Base-by-base conservation (phyloP, 140 eudicot genomes). In the Ambrosia hybrid region DNA sequence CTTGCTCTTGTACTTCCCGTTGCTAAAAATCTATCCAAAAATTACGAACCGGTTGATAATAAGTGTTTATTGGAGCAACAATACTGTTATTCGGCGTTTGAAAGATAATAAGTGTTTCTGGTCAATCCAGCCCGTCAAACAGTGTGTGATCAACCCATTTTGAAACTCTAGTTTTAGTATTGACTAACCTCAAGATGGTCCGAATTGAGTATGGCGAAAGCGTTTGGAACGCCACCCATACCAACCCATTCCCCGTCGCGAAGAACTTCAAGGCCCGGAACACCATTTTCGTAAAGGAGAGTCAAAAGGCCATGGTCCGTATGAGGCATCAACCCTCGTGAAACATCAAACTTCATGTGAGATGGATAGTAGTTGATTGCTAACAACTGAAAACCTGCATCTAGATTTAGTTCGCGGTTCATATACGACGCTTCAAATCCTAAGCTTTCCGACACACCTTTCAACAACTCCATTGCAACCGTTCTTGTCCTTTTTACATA, bases 1-100 rank as follows among this genome's bases (percentile, higher is more conserved):
- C 66, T 73, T 73, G 57, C 88, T 83, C 56, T 74, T 86, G 82
- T 74, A 86, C 53, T 52, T 80, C 46, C 88, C 86, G 14, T 86
- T 86, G 84, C 78, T 83, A 37, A 86, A 74, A 4, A 78, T 78
- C 86, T 86, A 53, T 11, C 5, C 2, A 51, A 3, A 65, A 57
- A 41, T 4, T 39, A 39, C 6, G 8, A 39, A 39, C 6, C 45
- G 45, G 45, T 39, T 39, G 45, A 39, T 39, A 38, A 38, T 38
- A 38, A 38, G 41, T 38, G n/a, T 38, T 21, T 46, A 46, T 10
- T 51, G 15, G 4, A 38, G 4, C 41, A n/a, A 38, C 16, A 11
- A 52, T 21, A 52, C 3, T 14, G 9, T 48, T 9, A 48, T 48
- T 48, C 9, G 53, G 53, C 46, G 8, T 41, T 41, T 41, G 9